A percentile compares a stretch with the other conserved stretches of the same genome.
These are phyloP conservation scores for Parastagonospora nodorum DNA, from an alignment of 2,329 filamentous ascomycete species.

Conservation along the genomic window DNA sequence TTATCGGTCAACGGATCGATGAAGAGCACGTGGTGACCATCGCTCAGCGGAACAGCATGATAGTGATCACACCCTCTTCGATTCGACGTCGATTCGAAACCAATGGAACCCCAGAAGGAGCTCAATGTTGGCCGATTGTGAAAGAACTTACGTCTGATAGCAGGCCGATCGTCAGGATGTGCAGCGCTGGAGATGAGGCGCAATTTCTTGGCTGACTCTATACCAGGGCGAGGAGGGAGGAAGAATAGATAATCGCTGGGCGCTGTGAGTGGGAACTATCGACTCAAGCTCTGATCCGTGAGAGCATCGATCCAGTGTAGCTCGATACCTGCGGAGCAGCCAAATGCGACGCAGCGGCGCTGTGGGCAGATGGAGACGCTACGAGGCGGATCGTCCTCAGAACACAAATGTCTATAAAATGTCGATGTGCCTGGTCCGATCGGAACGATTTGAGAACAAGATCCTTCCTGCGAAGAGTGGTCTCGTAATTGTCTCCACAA, in stretches of 20 bases:
- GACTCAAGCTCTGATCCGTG: constrained; percentile 56
- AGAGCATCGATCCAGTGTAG: constrained; percentile 63
- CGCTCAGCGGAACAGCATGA: constrained; percentile 66
- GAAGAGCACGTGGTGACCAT: constrained; percentile 69
- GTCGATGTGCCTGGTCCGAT: constrained; percentile 42
- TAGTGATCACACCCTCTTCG: constrained; percentile 60
- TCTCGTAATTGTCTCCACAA: not conserved
- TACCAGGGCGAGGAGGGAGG: constrained; percentile 57
- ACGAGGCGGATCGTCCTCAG: constrained; percentile 65
- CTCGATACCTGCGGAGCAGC: constrained; percentile 66
- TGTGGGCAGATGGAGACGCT: constrained; percentile 70
- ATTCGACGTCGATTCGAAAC: constrained; percentile 19
- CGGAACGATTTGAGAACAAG: constrained; percentile 22
- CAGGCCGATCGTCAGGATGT: constrained; percentile 45
- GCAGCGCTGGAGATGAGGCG: constrained; percentile 67
- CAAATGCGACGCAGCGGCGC: constrained; percentile 68
- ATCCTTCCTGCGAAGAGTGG: not conserved
- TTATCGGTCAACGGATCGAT: constrained; percentile 62
- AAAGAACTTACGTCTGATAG: constrained; percentile 30
- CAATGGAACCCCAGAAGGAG: constrained; percentile 29
- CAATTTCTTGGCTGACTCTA: constrained; percentile 62
- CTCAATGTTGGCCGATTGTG: constrained; percentile 17
- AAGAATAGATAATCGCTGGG: constrained; percentile 65
- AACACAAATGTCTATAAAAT: constrained; percentile 61
- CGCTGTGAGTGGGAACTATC: constrained; percentile 61